Evolutionary conservation across 2,329 filamentous ascomycete genomes (phyloP), one percentile per base, ranked within the genome.

Genomic region (Tolypocladium endophyticum): DNA sequence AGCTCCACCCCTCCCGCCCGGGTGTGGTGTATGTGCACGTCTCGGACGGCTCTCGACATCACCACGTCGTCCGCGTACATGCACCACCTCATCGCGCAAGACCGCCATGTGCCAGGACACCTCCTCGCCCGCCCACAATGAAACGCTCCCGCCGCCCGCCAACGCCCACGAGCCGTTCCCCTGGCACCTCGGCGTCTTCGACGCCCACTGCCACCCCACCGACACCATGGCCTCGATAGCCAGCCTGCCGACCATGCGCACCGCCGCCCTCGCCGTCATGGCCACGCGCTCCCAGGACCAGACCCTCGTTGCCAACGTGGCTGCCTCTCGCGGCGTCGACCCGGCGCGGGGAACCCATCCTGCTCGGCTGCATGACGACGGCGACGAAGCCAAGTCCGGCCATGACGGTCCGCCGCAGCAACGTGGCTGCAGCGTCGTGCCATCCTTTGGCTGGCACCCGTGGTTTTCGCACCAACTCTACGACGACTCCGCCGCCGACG

Each of bases 381-480:
- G 16, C 23, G 43, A 28, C 4, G 12, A 28, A 23, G 43, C 2
- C 4, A 4, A 47, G 3, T 45, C 41, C 41, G 41, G 41, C 20
- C 20, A 43, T 23, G 20, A 43, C 7, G 41, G 41, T 23, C n/a
- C 4, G 20, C 41, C 0, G 41, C 43, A 11, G 9, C 23, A 7
- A 0, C 23, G 50, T 58, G 41, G 39, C 3, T 65, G 62, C 61
- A 62, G 59, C 28, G 66, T 79, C 57, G 67, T 93, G 4, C 88
- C 90, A 0, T 85, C 86, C n/a, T 93, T 92, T 73, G 90, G 90
- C 25, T 92, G 89, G 88, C 90, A 94, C 70, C 90, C 90, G 1
- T 94, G 90, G 90, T 93, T 92, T 72, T 88, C 89, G 1, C 79
- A 93, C 70, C 86, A 90, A 64, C 80, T 94, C 66, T 90, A 86